phyloP scores from a whole-genome alignment of 768 basidiomycete species.

The Nidularia pulvinata region DNA sequence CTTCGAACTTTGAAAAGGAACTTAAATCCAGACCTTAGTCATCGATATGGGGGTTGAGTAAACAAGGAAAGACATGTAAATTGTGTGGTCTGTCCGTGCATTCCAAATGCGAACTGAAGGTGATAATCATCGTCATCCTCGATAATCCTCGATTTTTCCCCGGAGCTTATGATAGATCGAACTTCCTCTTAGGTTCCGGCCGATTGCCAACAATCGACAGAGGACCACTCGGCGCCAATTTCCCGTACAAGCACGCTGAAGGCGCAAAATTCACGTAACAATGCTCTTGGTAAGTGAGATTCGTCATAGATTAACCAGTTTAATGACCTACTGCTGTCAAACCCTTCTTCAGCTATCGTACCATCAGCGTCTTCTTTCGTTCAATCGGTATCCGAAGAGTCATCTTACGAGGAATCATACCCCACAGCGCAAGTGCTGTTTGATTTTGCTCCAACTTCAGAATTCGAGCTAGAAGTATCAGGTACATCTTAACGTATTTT shows the following conservation, averaged over 20 bases:
- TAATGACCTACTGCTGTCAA: neutral
- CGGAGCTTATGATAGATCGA: neutral
- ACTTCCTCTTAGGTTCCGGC: conserved; percentile 60
- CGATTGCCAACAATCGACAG: conserved; percentile 49
- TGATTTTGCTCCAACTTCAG: conserved; percentile 73
- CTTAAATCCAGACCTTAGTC: conserved; percentile 36
- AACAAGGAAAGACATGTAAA: conserved; percentile 86
- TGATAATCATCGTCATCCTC: conserved; percentile 12
- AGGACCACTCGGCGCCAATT: conserved; percentile 17
- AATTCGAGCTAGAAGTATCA: conserved; percentile 72
- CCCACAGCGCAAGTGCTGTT: conserved; percentile 66
- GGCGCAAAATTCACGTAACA: conserved; percentile 12
- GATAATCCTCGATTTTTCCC: conserved; percentile 2
- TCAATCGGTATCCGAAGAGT: conserved; percentile 29
- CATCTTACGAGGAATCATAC: conserved; percentile 36
- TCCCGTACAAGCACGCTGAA: conserved; percentile 16
- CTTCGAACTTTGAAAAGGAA: conserved; percentile 3
- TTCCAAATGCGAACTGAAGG: conserved; percentile 86
- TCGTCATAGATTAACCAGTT: no score
- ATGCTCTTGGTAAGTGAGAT: no score
- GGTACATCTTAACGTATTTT: conserved; percentile 37
- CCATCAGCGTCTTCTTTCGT: conserved; percentile 62
- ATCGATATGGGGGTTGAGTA: conserved; percentile 86
- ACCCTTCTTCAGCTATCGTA: conserved; percentile 13
- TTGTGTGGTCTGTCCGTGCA: conserved; percentile 80